Evolutionary conservation across 2,329 filamentous ascomycete genomes (phyloP).

Genomic region (Fonsecaea pedrosoi): DNA sequence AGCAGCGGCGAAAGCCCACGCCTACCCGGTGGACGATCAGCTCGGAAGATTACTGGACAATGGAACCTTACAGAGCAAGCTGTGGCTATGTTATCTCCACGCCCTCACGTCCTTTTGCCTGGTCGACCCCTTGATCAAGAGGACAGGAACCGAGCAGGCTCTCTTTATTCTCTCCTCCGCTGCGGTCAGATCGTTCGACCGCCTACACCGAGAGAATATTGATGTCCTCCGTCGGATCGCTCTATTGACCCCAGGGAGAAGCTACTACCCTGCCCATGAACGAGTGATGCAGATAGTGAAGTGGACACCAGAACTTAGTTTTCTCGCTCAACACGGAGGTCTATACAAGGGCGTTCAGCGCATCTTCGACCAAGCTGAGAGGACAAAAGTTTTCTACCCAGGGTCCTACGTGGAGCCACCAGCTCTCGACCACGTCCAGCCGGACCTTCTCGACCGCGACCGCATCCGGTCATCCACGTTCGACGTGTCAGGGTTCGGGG

Average conservation of each 20-base stretch:
- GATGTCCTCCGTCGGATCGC: conserved; percentile 5
- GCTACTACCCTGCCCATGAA: conserved; percentile 20
- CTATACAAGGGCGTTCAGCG: conserved; percentile 48
- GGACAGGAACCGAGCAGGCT: conserved; percentile 44
- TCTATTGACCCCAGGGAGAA: neutral
- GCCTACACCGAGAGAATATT: neutral
- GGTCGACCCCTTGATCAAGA: conserved; percentile 45
- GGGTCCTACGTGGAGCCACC: neutral
- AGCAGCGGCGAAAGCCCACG: conserved; percentile 3
- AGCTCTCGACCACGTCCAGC: conserved; percentile 28
- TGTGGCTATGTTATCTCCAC: conserved; percentile 46
- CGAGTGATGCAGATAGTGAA: conserved; percentile 56
- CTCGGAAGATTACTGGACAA: conserved; percentile 35
- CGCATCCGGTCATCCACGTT: conserved; percentile 45
- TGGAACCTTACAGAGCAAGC: conserved; percentile 31
- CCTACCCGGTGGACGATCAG: conserved; percentile 39
- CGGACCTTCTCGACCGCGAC: conserved; percentile 41
- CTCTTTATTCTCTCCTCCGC: conserved; percentile 39
- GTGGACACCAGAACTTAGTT: conserved; percentile 52
- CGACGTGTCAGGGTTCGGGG: conserved; percentile 47
- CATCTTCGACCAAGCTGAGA: conserved; percentile 48
- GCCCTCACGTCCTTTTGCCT: conserved; percentile 48
- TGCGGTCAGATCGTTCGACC: conserved; percentile 18
- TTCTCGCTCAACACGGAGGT: conserved; percentile 54
- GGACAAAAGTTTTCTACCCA: neutral